These are phyloP conservation scores for Microthlaspi erraticum DNA, from an alignment of 345 rosid species.

Conservation along the genomic window DNA sequence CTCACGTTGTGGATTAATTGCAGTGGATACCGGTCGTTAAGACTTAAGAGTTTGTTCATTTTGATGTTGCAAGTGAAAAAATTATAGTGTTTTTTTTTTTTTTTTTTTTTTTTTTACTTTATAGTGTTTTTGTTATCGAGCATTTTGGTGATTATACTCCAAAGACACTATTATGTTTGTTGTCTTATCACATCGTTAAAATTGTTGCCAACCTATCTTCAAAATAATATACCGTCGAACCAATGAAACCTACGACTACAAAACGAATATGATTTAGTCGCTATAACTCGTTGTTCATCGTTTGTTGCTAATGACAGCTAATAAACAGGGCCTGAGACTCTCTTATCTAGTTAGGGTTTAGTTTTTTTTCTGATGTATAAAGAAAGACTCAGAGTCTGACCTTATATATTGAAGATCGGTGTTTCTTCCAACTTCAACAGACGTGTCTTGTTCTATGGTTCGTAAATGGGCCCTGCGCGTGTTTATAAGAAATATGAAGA, in stretches of 20 bases:
- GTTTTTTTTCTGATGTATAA: constrained; percentile 5
- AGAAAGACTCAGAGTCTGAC: neutral
- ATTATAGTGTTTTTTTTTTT: too few relatives aligned
- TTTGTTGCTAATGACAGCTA: neutral
- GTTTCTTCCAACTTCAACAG: neutral
- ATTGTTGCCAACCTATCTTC: neutral
- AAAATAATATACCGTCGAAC: neutral
- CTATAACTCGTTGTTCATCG: neutral
- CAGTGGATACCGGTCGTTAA: too few relatives aligned
- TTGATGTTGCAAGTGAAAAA: too few relatives aligned
- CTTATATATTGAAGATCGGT: neutral
- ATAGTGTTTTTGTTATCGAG: too few relatives aligned
- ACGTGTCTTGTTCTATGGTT: constrained; percentile 4
- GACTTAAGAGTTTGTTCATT: too few relatives aligned
- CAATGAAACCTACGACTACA: neutral
- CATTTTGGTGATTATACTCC: too few relatives aligned
- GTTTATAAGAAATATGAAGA: neutral
- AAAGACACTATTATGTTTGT: too few relatives aligned
- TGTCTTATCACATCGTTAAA: too few relatives aligned
- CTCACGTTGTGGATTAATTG: neutral
- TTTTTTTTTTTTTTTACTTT: too few relatives aligned
- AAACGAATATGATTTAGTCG: neutral
- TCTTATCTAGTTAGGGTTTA: neutral
- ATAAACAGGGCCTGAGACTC: neutral
- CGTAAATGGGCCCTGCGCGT: neutral